Base-by-base conservation (phyloP, 2,329 filamentous ascomycete species). In the Talaromyces sp. region DNA sequence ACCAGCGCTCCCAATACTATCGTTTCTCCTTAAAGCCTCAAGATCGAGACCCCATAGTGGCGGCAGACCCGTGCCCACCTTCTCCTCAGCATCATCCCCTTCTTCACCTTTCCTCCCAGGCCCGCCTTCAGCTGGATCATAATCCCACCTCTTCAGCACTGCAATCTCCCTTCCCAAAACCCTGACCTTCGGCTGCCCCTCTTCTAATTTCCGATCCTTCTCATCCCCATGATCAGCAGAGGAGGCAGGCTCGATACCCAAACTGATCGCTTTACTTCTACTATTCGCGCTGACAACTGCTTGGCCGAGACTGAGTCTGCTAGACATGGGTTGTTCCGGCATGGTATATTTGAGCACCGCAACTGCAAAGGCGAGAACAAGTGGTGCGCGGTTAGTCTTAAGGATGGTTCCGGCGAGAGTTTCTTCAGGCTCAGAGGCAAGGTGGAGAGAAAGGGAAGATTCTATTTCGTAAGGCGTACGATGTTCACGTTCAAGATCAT, bases 291-390 rank as follows among this genome's bases (percentile, higher is more conserved):
- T 93, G 17, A 96, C 90, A 1, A 95, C 88, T 0, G 91, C 92
- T 76, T 96, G 92, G 0, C 89, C 91, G 22, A 97, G 80, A 73
- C 92, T 96, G 22, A 96, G 80, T 56, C 91, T 84, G 73, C 91
- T 94, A n/a, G 91, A 95, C 3, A 89, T 82, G 3, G 92, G 92
- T 74, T 97, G 93, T 69, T 91, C 89, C 0, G 92, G 90, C 89
- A 93, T 94, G 0, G 91, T 96, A 73, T 90, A 88, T 54, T 90
- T 89, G 56, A 96, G 75, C 58, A 94, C 74, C 66, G 87, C 86
- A 15, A 92, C 85, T 0, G 90, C 88, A 76, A 96, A 96, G 0
- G 92, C 92, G 5, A 96, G 83, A 1, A 96, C 87, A 1, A 96
- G 79, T 1, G 93, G 92, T 2, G 93, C 92, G 45, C 93, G 84